A percentile compares a stretch with the other conserved stretches of the same genome.
Evolutionary conservation across 176 grass and related monocot species (phyloP).

Genomic region (Pontederia paniculata): DNA sequence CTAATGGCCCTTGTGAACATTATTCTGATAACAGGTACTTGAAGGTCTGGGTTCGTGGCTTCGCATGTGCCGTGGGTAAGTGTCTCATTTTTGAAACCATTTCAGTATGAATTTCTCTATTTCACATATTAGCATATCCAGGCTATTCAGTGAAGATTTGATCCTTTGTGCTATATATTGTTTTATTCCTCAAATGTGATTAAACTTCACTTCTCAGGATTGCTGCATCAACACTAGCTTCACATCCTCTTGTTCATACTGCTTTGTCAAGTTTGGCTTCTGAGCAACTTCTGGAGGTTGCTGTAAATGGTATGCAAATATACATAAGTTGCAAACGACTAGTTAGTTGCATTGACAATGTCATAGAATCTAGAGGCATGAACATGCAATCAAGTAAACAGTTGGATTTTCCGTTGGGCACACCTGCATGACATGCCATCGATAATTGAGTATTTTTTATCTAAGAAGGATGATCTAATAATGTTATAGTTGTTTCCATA

Average conservation of each 20-base stretch:
- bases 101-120: not conserved
- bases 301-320: slow-evolving; percentile 72
- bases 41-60: slow-evolving; percentile 97
- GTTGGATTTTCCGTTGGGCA: too few species aligned
- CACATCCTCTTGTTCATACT: slow-evolving; percentile 69
- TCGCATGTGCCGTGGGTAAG: slow-evolving; percentile 88
- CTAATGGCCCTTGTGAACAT: slow-evolving; percentile 14
- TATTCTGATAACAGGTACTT: slow-evolving; percentile 52
- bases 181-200: slow-evolving; percentile 4
- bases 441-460: too few species aligned
- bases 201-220: slow-evolving; percentile 35
- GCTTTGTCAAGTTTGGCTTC: slow-evolving; percentile 70
- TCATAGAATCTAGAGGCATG: too few species aligned
- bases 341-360: too few species aligned
- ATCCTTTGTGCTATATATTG: not conserved
- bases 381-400: too few species aligned
- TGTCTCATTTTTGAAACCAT: slow-evolving; percentile 15
- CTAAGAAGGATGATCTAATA: too few species aligned
- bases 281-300: slow-evolving; percentile 67
- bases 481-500: too few species aligned
- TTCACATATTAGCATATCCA: not conserved
- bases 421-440: too few species aligned
- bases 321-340: slow-evolving; percentile 19
- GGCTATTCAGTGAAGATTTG: not conserved
- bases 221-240: slow-evolving; percentile 55